Evolutionary conservation across 2,329 filamentous ascomycete genomes (phyloP).

Genomic region (Peltaster fructicola): DNA sequence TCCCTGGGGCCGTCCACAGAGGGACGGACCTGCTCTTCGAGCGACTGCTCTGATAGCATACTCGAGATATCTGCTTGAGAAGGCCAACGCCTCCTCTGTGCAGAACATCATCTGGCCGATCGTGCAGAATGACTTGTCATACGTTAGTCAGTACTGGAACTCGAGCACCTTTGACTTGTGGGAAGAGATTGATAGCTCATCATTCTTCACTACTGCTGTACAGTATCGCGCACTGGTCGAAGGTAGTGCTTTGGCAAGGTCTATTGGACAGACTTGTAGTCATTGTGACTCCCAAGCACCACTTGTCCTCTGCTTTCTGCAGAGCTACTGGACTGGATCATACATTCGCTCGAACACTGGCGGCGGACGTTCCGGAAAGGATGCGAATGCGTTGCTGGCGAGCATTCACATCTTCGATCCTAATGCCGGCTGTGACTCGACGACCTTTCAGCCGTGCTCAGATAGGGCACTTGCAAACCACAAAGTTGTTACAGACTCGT

Average conservation of each 20-base stretch:
- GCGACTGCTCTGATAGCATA: slow-evolving; percentile 58
- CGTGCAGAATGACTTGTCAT: slow-evolving; percentile 57
- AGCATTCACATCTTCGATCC: slow-evolving; percentile 49
- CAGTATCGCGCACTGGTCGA: slow-evolving; percentile 49
- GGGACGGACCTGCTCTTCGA: slow-evolving; percentile 61
- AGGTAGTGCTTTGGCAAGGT: slow-evolving; percentile 47
- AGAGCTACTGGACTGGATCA: slow-evolving; percentile 53
- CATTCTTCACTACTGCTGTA: slow-evolving; percentile 59
- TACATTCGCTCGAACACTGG: slow-evolving; percentile 53
- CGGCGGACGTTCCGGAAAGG: slow-evolving; percentile 47
- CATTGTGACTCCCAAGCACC: slow-evolving; percentile 49
- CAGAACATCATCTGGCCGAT: slow-evolving; percentile 50
- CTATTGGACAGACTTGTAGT: slow-evolving; percentile 41
- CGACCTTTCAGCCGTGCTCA: slow-evolving; percentile 65
- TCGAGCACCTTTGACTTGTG: slow-evolving; percentile 55
- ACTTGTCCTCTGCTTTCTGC: slow-evolving; percentile 54
- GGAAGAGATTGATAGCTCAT: slow-evolving; percentile 62
- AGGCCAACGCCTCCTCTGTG: slow-evolving; percentile 25
- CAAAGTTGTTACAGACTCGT: slow-evolving; percentile 58
- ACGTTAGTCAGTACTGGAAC: slow-evolving; percentile 52
- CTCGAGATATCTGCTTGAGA: slow-evolving; percentile 46
- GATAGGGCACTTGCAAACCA: slow-evolving; percentile 45
- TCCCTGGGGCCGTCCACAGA: slow-evolving; percentile 60
- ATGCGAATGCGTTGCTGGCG: slow-evolving; percentile 47
- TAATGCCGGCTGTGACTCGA: slow-evolving; percentile 40